A percentile compares a stretch with the other conserved stretches of the same genome.
Conservation (phyloP, 2,329 filamentous ascomycete genomes). For the Colletotrichum sp. region DNA sequence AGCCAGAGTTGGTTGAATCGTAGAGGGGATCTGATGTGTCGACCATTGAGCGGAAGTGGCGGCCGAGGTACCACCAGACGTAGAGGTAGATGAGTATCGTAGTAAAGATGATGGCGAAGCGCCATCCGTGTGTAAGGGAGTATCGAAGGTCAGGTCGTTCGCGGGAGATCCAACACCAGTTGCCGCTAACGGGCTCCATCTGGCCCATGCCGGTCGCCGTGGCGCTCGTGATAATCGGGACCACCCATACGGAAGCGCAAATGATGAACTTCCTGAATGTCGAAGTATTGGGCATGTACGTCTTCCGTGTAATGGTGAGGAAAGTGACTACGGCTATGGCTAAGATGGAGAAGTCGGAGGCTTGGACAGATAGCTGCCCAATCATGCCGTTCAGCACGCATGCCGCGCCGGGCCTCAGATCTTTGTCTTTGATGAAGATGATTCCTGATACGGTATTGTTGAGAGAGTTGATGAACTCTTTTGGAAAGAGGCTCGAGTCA, state of each 20-base stretch:
- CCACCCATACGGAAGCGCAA: constrained; percentile 43
- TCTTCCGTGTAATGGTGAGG: constrained; percentile 40
- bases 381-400: constrained; percentile 49
- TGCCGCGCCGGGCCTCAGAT: constrained; percentile 31
- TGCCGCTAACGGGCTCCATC: constrained; percentile 40
- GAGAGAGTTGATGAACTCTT: constrained; percentile 45
- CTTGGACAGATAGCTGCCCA: constrained; percentile 50
- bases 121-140: constrained; percentile 49
- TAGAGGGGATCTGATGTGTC: constrained; percentile 8
- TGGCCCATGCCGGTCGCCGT: constrained; percentile 33
- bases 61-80: constrained; percentile 40
- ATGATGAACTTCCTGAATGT: constrained; percentile 33
- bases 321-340: constrained; percentile 48
- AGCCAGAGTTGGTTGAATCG: neutral
- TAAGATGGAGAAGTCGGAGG: constrained; percentile 47
- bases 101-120: constrained; percentile 44
- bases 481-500: neutral
- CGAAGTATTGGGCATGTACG: constrained; percentile 35
- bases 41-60: constrained; percentile 24
- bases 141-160: constrained; percentile 45
- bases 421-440: constrained; percentile 31
- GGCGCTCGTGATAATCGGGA: constrained; percentile 41
- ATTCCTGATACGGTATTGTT: constrained; percentile 48
- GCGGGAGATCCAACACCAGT: constrained; percentile 53
- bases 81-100: constrained; percentile 47